A percentile compares a stretch with the other conserved stretches of the same genome.
Evolutionary conservation across 805 yeast species (phyloP).

Genomic region (Metschnikowia hibisci): DNA sequence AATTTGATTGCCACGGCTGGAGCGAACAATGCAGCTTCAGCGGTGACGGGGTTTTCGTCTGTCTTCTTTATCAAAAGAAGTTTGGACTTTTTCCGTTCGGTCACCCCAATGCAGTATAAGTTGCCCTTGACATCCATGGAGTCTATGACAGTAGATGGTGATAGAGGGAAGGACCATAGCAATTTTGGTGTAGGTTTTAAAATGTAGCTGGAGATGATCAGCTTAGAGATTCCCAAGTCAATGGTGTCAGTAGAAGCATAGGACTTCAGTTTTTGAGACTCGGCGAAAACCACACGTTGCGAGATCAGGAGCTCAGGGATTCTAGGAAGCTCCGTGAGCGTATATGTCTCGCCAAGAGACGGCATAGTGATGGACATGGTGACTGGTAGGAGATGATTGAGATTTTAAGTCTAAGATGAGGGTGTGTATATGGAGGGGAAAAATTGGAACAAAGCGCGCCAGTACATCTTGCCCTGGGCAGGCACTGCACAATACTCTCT

Average conservation of each 20-base stretch:
- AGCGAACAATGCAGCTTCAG: conserved; percentile 9
- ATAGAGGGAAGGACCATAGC: conserved; percentile 51
- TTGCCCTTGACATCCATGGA: conserved; percentile 33
- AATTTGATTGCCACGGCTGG: conserved; percentile 16
- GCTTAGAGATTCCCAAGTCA: conserved; percentile 53
- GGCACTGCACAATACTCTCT: conserved; percentile 1
- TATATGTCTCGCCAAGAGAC: conserved; percentile 18
- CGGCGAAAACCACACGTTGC: conserved; percentile 17
- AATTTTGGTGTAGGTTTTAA: conserved; percentile 56
- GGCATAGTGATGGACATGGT: conserved; percentile 13
- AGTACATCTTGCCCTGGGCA: not conserved
- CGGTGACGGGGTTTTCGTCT: conserved; percentile 12
- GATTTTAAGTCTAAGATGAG: conserved; percentile 3
- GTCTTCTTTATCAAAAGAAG: conserved; percentile 14
- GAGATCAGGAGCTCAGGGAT: conserved; percentile 17
- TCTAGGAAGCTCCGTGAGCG: conserved; percentile 20
- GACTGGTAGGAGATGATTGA: conserved; percentile 1
- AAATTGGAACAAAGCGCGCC: conserved; percentile 4
- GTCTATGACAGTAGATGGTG: conserved; percentile 44
- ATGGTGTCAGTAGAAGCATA: conserved; percentile 27
- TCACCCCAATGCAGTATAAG: conserved; percentile 36
- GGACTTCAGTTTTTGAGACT: conserved; percentile 11
- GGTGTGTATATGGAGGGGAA: conserved; percentile 6
- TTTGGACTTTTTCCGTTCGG: conserved; percentile 30
- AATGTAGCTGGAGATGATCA: conserved; percentile 48